phyloP scores from a whole-genome alignment of 2,329 filamentous ascomycete species.

The Cytospora mali region DNA sequence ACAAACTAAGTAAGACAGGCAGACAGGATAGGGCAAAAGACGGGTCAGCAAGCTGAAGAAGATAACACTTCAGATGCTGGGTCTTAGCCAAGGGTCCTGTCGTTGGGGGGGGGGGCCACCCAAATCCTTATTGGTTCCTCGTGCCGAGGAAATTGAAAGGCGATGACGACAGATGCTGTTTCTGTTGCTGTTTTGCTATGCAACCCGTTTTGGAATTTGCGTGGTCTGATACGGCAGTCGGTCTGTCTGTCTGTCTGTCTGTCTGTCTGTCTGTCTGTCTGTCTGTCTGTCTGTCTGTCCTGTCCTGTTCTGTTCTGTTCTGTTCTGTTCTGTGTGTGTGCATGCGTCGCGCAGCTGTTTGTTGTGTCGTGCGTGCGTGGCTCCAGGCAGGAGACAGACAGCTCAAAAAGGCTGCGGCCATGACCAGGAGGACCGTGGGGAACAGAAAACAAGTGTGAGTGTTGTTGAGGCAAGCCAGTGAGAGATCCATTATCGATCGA shows the following conservation, averaged over 20 bases:
- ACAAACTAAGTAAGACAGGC: background rate
- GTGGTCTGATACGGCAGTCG: background rate
- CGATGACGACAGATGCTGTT: slow-evolving; percentile 6
- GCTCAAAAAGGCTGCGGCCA: background rate
- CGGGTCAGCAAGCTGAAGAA: background rate
- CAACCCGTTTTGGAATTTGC: slow-evolving; percentile 1
- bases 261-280: background rate
- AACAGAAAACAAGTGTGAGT: too few species aligned
- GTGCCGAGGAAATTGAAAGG: background rate
- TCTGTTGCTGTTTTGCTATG: background rate
- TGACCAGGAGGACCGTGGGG: background rate
- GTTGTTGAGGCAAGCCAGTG: too few species aligned
- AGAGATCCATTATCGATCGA: too few species aligned
- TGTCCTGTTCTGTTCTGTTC: too few species aligned
- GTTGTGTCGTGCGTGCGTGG: background rate
- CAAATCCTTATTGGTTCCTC: background rate
- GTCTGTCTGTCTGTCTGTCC: background rate
- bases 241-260: slow-evolving; percentile 3
- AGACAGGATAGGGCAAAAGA: background rate
- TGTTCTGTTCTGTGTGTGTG: too few species aligned
- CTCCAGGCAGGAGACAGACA: background rate
- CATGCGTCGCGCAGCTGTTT: too few species aligned
- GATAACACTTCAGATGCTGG: background rate
- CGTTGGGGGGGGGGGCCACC: background rate
- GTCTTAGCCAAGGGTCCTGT: background rate